These are phyloP conservation scores for Yarrowia sp. DNA, from an alignment of 805 yeast genomes.

Conservation along the genomic window DNA sequence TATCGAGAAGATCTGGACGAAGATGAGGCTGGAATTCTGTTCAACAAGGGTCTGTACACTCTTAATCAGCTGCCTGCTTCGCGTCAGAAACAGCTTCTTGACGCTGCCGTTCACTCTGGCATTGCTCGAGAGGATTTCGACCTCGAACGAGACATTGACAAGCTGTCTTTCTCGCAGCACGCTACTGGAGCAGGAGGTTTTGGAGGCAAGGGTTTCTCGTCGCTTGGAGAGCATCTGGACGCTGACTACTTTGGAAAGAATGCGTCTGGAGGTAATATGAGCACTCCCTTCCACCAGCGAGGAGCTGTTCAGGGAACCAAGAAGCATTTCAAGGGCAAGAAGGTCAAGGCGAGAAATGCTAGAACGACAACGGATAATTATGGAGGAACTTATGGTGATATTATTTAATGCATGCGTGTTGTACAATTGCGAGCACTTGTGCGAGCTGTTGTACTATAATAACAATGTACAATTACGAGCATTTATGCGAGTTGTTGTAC, in stretches of 20 bases:
- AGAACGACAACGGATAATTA: constrained; percentile 14
- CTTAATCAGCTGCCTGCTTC: constrained; percentile 63
- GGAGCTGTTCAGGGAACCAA: constrained; percentile 40
- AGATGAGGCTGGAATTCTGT: constrained; percentile 60
- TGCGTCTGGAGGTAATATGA: constrained; percentile 57
- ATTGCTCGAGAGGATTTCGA: constrained; percentile 48
- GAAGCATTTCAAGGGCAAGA: constrained; percentile 74
- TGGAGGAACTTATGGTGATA: constrained; percentile 22
- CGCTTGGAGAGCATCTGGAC: constrained; percentile 80
- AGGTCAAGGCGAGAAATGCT: constrained; percentile 47
- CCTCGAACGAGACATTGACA: constrained; percentile 63
- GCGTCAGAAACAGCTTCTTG: constrained; percentile 60
- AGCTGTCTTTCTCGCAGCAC: constrained; percentile 77
- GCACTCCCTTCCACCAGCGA: constrained; percentile 65
- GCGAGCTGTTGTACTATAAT: too few relatives aligned
- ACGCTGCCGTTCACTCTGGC: constrained; percentile 43
- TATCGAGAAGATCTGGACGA: constrained; percentile 24
- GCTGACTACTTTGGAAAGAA: constrained; percentile 76
- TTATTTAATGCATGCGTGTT: background rate
- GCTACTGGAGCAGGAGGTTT: constrained; percentile 47
- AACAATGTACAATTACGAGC: too few relatives aligned
- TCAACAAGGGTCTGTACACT: constrained; percentile 72
- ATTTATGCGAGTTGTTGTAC: too few relatives aligned
- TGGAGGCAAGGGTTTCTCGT: constrained; percentile 44
- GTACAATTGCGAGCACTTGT: background rate